Evolutionary conservation across 2,329 filamentous ascomycete genomes (phyloP).

Genomic region (Albophoma yamanashiensis): DNA sequence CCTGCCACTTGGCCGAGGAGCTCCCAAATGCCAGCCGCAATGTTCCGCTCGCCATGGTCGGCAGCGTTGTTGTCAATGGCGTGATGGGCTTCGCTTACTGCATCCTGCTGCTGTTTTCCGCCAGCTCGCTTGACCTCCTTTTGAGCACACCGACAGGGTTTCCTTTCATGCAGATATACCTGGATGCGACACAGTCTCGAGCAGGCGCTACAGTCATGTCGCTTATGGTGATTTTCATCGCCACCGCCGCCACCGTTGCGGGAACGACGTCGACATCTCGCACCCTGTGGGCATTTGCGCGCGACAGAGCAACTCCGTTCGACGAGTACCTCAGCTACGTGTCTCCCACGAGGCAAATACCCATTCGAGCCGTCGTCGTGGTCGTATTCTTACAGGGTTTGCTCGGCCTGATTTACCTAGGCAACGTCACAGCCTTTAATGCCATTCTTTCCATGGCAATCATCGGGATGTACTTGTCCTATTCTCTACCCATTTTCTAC

Average conservation of each 20-base stretch:
- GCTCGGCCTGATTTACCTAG: slow-evolving; percentile 27
- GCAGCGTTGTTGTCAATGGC: slow-evolving; percentile 28
- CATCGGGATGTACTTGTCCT: slow-evolving; percentile 31
- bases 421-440: slow-evolving; percentile 29
- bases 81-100: slow-evolving; percentile 31
- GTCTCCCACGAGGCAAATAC: slow-evolving; percentile 18
- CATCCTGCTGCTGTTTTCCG: slow-evolving; percentile 31
- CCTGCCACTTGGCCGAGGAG: slow-evolving; percentile 22
- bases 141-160: slow-evolving; percentile 28
- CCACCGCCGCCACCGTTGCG: slow-evolving; percentile 17
- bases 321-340: slow-evolving; percentile 24
- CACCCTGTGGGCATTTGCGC: slow-evolving; percentile 27
- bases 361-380: slow-evolving; percentile 16
- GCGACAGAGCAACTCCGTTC: slow-evolving; percentile 25
- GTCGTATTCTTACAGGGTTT: slow-evolving; percentile 15
- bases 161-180: slow-evolving; percentile 30
- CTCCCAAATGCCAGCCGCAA: slow-evolving; percentile 20
- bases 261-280: slow-evolving; percentile 24
- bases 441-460: slow-evolving; percentile 30
- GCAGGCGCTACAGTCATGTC: slow-evolving; percentile 18
- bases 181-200: slow-evolving; percentile 15
- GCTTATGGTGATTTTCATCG: slow-evolving; percentile 14
- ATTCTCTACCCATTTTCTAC: slow-evolving; percentile 24
- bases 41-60: slow-evolving; percentile 22
- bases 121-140: slow-evolving; percentile 28